phyloP scores from a whole-genome alignment of 1,139 yeast species.

The Magnusiomyces suaveolens region DNA sequence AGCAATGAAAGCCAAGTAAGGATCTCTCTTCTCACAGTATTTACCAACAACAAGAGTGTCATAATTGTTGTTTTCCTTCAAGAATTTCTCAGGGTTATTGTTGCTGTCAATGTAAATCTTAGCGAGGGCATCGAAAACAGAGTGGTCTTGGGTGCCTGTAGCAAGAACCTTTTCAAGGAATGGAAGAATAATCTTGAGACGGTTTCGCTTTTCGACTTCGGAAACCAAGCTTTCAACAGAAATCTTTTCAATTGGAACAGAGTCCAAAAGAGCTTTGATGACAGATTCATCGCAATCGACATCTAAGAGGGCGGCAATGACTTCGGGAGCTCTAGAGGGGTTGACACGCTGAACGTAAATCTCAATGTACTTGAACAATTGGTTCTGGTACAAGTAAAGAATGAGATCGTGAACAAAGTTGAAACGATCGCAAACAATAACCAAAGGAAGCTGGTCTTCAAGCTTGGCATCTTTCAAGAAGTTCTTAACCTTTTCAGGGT shows the following conservation, averaged over 20 bases:
- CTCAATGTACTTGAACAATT: slow-evolving; percentile 90
- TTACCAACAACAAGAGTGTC: slow-evolving; percentile 92
- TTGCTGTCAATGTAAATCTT: slow-evolving; percentile 96
- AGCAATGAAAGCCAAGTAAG: slow-evolving; percentile 93
- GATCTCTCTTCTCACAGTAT: slow-evolving; percentile 98
- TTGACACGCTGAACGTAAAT: slow-evolving; percentile 96
- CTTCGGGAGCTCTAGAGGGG: slow-evolving; percentile 92
- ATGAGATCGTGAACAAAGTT: slow-evolving; percentile 88
- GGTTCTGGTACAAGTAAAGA: slow-evolving; percentile 86
- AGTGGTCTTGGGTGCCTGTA: slow-evolving; percentile 84
- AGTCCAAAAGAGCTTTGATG: slow-evolving; percentile 67
- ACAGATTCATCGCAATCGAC: slow-evolving; percentile 93
- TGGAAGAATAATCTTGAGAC: slow-evolving; percentile 83
- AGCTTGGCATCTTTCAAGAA: slow-evolving; percentile 88
- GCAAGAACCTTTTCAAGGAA: slow-evolving; percentile 83
- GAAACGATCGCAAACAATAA: slow-evolving; percentile 91
- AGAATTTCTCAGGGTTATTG: slow-evolving; percentile 93
- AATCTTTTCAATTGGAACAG: slow-evolving; percentile 81
- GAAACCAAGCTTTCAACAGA: slow-evolving; percentile 82
- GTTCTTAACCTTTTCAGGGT: slow-evolving; percentile 95
- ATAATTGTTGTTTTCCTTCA: slow-evolving; percentile 80
- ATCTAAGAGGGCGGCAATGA: slow-evolving; percentile 88
- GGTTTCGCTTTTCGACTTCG: slow-evolving; percentile 94
- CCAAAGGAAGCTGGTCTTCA: slow-evolving; percentile 92
- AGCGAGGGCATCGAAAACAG: slow-evolving; percentile 89